A percentile compares a stretch with the other conserved stretches of the same genome.
phyloP scores from a whole-genome alignment of 495 filamentous ascomycete species.

The Aspergillus ellipticus region DNA sequence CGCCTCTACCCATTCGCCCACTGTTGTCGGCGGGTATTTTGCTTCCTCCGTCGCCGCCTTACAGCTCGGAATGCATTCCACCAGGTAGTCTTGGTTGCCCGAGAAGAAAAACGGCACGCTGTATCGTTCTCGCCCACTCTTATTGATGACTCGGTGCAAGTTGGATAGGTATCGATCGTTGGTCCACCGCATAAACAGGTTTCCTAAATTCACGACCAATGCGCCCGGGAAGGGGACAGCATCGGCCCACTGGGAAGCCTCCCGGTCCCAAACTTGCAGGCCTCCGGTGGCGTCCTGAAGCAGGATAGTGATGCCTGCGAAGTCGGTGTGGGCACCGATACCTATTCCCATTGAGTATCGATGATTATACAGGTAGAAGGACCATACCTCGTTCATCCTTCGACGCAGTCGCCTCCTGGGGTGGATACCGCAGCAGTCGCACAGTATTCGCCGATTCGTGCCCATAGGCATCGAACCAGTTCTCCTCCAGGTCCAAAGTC shows the following conservation, averaged over 20 bases:
- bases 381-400: constrained; percentile 17
- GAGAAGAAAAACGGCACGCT: constrained; percentile 31
- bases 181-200: constrained; percentile 37
- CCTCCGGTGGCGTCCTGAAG: constrained; percentile 37
- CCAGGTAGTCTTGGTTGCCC: constrained; percentile 20
- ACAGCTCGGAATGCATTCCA: constrained; percentile 23
- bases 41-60: constrained; percentile 7
- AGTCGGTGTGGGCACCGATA: constrained; percentile 53
- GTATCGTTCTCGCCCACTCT: constrained; percentile 21
- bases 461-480: constrained; percentile 38
- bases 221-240: constrained; percentile 34
- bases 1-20: constrained; percentile 22
- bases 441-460: constrained; percentile 31
- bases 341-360: constrained; percentile 12
- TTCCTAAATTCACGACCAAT: constrained; percentile 48
- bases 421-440: constrained; percentile 46
- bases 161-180: constrained; percentile 27
- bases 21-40: constrained; percentile 24
- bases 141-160: constrained; percentile 31
- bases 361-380: no score
- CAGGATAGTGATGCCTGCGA: constrained; percentile 45
- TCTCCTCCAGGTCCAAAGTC: constrained; percentile 33
- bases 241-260: constrained; percentile 23
- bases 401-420: constrained; percentile 31
- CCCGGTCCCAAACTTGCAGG: constrained; percentile 41